Evolutionary conservation across 2,329 filamentous ascomycete species (phyloP).

Genomic region (Beauveria rudraprayagi): DNA sequence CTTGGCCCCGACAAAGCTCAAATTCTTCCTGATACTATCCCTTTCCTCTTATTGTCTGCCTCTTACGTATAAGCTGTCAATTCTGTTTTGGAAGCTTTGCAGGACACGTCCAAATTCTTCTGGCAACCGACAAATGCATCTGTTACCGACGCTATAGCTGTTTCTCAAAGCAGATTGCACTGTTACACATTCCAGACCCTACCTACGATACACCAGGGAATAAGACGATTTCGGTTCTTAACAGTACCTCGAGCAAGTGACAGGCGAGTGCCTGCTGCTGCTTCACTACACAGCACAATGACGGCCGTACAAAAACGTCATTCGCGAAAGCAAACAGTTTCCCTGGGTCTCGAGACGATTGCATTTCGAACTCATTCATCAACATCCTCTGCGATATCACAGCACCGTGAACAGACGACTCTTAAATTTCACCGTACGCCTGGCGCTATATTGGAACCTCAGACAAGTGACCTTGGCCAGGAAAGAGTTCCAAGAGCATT

Average conservation of each 20-base stretch:
- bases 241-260: not conserved
- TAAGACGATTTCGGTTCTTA: not conserved
- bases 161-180: not conserved
- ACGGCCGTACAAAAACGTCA: constrained; percentile 8
- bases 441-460: not conserved
- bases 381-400: not conserved
- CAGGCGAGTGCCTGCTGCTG: not conserved
- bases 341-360: not conserved
- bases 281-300: constrained; percentile 3
- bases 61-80: not conserved
- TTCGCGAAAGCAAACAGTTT: constrained; percentile 1
- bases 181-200: not conserved
- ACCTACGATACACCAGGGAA: not conserved
- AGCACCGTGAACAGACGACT: not conserved
- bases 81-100: not conserved
- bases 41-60: not conserved
- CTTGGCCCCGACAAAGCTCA: not conserved
- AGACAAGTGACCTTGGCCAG: not conserved
- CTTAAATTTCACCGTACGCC: not conserved
- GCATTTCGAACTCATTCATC: not conserved
- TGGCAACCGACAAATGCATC: not conserved
- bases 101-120: not conserved
- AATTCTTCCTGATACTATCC: not conserved
- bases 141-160: not conserved
- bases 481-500: constrained; percentile 2